phyloP scores from a whole-genome alignment of 306 rosid species.

The Canavalia gladiata region DNA sequence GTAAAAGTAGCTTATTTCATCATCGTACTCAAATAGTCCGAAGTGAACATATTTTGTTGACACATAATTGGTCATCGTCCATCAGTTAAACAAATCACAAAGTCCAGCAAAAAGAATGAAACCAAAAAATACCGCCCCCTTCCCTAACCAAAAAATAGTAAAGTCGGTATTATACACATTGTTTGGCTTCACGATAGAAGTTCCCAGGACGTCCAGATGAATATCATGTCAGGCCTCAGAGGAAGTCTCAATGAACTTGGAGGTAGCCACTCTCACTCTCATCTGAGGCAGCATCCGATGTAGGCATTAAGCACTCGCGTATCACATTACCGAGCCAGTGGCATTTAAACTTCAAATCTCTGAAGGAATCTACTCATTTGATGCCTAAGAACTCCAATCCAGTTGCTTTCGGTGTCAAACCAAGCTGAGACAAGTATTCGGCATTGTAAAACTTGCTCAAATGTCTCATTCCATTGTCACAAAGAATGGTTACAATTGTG shows the following conservation, averaged over 20 bases:
- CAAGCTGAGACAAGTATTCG: constrained; percentile 72
- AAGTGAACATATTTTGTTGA: background rate
- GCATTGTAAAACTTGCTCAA: constrained; percentile 80
- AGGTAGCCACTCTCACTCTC: background rate
- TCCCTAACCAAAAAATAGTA: background rate
- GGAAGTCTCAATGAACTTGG: background rate
- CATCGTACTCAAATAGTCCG: background rate
- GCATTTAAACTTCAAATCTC: constrained; percentile 27
- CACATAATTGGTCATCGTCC: background rate
- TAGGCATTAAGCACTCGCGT: background rate
- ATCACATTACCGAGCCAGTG: background rate
- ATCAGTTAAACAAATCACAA: background rate
- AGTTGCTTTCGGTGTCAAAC: constrained; percentile 77
- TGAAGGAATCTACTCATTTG: constrained; percentile 47
- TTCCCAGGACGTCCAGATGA: background rate
- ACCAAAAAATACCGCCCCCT: background rate
- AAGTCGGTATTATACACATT: no score
- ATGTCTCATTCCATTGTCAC: constrained; percentile 96
- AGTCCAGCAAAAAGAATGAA: constrained; percentile 28
- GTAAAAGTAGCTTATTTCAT: background rate
- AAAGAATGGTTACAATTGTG: constrained; percentile 88
- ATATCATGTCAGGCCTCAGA: no score
- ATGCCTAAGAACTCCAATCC: constrained; percentile 76
- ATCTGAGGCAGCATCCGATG: no score
- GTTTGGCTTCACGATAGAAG: no score